These are phyloP conservation scores for Leishmania turanica DNA, from an alignment of 208 protist species.

Conservation along the genomic window DNA sequence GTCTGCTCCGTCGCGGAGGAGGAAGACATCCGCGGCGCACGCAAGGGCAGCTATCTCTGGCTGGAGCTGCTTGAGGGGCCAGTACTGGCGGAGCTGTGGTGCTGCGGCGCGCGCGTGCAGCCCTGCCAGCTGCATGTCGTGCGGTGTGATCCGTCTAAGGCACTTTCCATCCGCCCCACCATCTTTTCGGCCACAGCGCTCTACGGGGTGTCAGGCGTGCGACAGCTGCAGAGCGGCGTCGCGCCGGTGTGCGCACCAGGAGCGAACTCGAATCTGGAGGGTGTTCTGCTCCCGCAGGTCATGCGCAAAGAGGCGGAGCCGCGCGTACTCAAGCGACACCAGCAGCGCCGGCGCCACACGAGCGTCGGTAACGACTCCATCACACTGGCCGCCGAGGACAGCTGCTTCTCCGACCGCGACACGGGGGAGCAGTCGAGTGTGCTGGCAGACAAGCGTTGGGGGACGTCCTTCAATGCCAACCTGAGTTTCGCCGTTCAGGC, in stretches of 20 bases:
- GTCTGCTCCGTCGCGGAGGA: slow-evolving; percentile 3
- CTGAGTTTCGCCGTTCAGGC: neutral
- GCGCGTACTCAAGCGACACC: slow-evolving; percentile 14
- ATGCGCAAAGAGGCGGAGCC: slow-evolving; percentile 65
- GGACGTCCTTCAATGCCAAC: neutral
- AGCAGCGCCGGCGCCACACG: slow-evolving; percentile 3
- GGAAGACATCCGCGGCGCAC: slow-evolving; percentile 29
- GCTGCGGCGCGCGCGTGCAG: slow-evolving; percentile 80
- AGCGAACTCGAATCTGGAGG: slow-evolving; percentile 61
- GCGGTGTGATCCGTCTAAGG: slow-evolving; percentile 52
- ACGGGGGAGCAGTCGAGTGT: neutral
- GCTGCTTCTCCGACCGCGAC: slow-evolving; percentile 32
- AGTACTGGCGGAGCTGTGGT: slow-evolving; percentile 78
- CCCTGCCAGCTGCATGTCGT: slow-evolving; percentile 85
- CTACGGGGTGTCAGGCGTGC: slow-evolving; percentile 60
- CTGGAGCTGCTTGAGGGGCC: slow-evolving; percentile 71
- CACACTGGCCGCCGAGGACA: slow-evolving; percentile 17
- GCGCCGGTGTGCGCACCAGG: slow-evolving; percentile 50
- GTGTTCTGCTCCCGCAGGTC: slow-evolving; percentile 67
- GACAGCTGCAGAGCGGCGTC: slow-evolving; percentile 49
- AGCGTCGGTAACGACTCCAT: slow-evolving; percentile 31
- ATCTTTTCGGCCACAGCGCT: slow-evolving; percentile 71
- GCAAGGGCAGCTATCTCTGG: slow-evolving; percentile 77
- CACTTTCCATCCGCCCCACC: slow-evolving; percentile 41
- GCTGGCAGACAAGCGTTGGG: slow-evolving; percentile 10